Evolutionary conservation across 805 yeast genomes (phyloP).

Genomic region (Brettanomyces nanus): DNA sequence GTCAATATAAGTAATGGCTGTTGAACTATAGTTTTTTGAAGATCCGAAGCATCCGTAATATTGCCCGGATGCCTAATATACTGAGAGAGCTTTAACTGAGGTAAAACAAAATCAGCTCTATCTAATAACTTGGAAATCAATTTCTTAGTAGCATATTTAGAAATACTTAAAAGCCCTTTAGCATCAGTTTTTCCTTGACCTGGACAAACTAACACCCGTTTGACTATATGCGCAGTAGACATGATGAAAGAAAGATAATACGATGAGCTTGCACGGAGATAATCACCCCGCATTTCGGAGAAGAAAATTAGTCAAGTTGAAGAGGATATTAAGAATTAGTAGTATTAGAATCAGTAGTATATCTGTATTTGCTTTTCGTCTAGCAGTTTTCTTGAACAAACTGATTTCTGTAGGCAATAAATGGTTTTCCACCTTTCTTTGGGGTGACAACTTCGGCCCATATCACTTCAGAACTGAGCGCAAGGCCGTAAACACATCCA

Average conservation of each 20-base stretch:
- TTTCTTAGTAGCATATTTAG: slow-evolving; percentile 6
- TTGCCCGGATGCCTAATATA: slow-evolving; percentile 12
- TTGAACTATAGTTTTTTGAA: slow-evolving; percentile 23
- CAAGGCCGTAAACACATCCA: slow-evolving; percentile 72
- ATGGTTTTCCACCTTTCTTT: slow-evolving; percentile 4
- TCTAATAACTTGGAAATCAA: slow-evolving; percentile 9
- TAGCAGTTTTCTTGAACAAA: slow-evolving; percentile 24
- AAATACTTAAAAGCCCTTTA: slow-evolving; percentile 7
- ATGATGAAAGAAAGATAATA: not conserved
- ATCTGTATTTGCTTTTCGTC: not conserved
- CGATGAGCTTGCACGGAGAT: not conserved
- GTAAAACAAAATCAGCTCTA: slow-evolving; percentile 15
- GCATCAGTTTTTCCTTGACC: slow-evolving; percentile 25
- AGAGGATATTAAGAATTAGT: too few relatives aligned
- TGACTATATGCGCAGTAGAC: too few relatives aligned
- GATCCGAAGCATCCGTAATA: not conserved
- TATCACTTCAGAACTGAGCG: slow-evolving; percentile 55
- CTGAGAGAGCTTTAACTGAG: slow-evolving; percentile 12
- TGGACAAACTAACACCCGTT: slow-evolving; percentile 16
- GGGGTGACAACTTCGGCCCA: slow-evolving; percentile 25
- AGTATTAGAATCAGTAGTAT: too few relatives aligned
- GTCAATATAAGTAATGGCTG: slow-evolving; percentile 25
- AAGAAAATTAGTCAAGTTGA: too few relatives aligned
- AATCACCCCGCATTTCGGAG: too few relatives aligned
- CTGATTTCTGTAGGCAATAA: slow-evolving; percentile 20